These are phyloP conservation scores for Clarireedia monteithiana DNA, from an alignment of 2,329 filamentous ascomycete genomes.

Conservation along the genomic window DNA sequence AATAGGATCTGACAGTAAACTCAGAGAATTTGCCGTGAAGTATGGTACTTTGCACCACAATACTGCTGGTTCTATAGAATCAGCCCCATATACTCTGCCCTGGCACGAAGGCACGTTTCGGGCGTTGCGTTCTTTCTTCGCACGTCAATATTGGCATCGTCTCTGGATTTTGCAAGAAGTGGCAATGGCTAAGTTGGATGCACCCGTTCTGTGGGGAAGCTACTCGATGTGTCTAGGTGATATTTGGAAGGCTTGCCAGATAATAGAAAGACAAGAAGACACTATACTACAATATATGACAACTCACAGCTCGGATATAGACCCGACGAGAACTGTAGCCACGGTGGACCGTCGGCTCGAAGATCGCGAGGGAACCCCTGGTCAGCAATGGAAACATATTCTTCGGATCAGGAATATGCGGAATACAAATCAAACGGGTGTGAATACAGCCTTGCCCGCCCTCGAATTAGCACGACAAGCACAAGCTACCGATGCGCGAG, in stretches of 20 bases:
- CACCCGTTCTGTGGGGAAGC: not conserved
- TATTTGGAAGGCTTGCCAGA: slow-evolving; percentile 4
- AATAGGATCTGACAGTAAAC: not conserved
- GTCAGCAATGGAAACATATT: slow-evolving; percentile 7
- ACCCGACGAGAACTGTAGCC: not conserved
- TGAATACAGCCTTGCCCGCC: not conserved
- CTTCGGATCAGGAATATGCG: slow-evolving; percentile 5
- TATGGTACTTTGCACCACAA: not conserved
- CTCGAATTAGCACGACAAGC: slow-evolving; percentile 1
- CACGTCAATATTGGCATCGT: slow-evolving; percentile 4
- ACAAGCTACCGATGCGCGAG: slow-evolving; percentile 8
- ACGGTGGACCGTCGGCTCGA: slow-evolving; percentile 2
- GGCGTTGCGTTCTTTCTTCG: slow-evolving; percentile 1
- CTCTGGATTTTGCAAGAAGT: slow-evolving; percentile 9
- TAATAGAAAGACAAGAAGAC: slow-evolving; percentile 1
- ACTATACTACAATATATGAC: not conserved
- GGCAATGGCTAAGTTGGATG: slow-evolving; percentile 2
- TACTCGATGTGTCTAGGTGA: not conserved
- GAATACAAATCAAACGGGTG: not conserved
- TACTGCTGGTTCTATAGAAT: not conserved
- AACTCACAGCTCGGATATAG: not conserved
- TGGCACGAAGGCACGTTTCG: not conserved
- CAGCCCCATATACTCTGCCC: not conserved
- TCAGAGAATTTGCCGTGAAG: slow-evolving; percentile 4
- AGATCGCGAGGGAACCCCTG: slow-evolving; percentile 3